Conservation (phyloP, 345 rosid genomes). For the Populus nigra region DNA sequence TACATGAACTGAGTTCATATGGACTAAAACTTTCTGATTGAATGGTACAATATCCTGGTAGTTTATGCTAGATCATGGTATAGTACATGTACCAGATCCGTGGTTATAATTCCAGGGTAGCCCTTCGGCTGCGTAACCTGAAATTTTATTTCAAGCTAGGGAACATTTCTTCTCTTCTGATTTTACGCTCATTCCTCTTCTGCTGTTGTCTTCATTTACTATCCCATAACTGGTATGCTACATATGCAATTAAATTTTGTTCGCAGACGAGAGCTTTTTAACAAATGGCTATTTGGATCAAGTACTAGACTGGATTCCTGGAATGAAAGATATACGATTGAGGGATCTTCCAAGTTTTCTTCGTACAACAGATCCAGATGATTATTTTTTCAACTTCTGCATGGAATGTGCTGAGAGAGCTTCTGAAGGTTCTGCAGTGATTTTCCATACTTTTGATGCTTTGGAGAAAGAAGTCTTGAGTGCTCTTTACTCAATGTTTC, state of each 20-base stretch:
- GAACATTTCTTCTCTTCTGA: too few relatives aligned
- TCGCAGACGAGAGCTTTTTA: not conserved
- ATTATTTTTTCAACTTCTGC: not conserved
- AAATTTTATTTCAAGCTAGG: too few relatives aligned
- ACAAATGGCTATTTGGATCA: not conserved
- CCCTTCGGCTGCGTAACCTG: not conserved
- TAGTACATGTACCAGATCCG: too few relatives aligned
- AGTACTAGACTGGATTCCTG: not conserved
- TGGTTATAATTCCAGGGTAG: not conserved
- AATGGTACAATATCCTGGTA: too few relatives aligned
- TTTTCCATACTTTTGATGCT: slow-evolving; percentile 10
- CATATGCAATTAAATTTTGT: not conserved
- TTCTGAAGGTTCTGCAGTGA: not conserved
- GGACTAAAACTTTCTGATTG: too few relatives aligned
- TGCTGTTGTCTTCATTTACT: not conserved
- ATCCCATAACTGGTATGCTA: not conserved
- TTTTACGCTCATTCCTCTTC: too few relatives aligned
- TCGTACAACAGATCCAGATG: not conserved
- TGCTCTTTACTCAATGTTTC: not conserved
- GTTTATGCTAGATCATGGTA: too few relatives aligned
- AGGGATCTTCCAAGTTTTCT: not conserved
- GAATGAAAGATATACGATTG: not conserved
- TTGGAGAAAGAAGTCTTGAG: slow-evolving; percentile 1
- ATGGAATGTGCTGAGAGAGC: not conserved
- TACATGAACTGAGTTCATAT: too few relatives aligned